Percentiles rank a stretch among this genome's conserved stretches.
These are phyloP conservation scores for Eucalyptus curtisii DNA, from an alignment of 345 rosid species.

Conservation along the genomic window DNA sequence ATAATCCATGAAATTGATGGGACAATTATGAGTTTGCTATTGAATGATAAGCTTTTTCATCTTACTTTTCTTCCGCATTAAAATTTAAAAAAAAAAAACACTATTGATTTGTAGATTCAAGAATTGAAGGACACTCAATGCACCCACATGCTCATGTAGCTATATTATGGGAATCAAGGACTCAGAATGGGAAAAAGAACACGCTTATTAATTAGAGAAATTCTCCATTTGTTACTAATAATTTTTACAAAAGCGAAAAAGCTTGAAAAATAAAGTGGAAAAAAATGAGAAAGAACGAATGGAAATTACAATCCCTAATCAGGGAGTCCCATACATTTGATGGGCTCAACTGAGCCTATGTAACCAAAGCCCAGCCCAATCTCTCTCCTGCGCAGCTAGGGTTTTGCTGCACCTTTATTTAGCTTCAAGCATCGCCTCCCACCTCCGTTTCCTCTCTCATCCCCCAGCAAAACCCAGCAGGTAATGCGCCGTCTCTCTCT, in stretches of 20 bases:
- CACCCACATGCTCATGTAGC: background rate
- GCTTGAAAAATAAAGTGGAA: background rate
- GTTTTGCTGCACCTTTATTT: background rate
- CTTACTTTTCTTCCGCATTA: background rate
- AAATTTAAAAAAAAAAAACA: rapidly evolving
- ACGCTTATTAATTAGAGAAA: rapidly evolving
- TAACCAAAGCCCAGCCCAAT: background rate
- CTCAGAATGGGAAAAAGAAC: background rate
- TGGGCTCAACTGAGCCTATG: background rate
- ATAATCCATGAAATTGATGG: background rate
- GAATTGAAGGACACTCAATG: background rate
- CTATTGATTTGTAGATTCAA: background rate
- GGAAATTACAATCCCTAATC: background rate
- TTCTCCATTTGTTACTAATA: background rate
- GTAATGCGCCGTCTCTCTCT: background rate
- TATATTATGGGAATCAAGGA: background rate
- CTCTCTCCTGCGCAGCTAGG: background rate
- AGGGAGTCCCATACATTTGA: background rate
- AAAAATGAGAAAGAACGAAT: background rate
- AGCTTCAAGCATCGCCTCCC: background rate
- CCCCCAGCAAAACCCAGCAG: background rate
- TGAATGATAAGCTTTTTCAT: background rate
- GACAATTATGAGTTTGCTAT: background rate
- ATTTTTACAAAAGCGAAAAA: background rate
- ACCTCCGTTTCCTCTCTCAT: background rate